A percentile compares a stretch with the other conserved stretches of the same genome.
Conservation (phyloP, 345 rosid species). For the Erodium maritimum region DNA sequence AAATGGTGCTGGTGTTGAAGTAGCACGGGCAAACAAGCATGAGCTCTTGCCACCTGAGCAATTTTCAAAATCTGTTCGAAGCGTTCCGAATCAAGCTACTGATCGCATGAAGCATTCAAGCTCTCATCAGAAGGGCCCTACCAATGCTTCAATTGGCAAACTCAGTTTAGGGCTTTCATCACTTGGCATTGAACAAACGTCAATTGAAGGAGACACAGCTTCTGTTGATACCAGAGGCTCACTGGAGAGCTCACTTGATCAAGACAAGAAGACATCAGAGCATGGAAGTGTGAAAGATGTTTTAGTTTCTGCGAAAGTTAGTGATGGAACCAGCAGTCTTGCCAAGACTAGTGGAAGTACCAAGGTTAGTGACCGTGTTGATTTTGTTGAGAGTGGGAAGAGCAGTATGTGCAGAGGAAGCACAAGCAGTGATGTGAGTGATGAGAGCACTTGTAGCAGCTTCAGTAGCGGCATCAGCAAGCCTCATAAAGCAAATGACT, state of each 20-base stretch:
- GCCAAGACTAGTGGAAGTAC: conserved; percentile 69
- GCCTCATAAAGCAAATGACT: conserved; percentile 81
- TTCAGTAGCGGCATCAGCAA: conserved; percentile 73
- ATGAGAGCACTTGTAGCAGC: conserved; percentile 88
- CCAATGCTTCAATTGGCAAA: conserved; percentile 8
- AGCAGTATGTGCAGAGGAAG: conserved; percentile 87
- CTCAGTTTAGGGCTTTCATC: conserved; percentile 28
- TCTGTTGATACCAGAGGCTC: conserved; percentile 34
- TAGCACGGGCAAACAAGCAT: not conserved
- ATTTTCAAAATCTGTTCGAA: not conserved
- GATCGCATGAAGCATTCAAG: not conserved
- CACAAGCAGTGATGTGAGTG: conserved; percentile 80
- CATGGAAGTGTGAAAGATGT: conserved; percentile 62
- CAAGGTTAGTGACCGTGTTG: conserved; percentile 66
- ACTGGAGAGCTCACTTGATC: conserved; percentile 34
- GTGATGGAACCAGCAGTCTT: conserved; percentile 64
- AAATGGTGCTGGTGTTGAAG: not conserved
- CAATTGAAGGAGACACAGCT: conserved; percentile 26
- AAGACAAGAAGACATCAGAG: conserved; percentile 55
- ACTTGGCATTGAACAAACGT: conserved; percentile 20
- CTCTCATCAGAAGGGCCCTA: not conserved
- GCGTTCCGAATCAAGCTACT: not conserved
- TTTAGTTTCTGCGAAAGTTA: conserved; percentile 65
- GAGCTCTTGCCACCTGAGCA: not conserved
- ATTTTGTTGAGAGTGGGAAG: conserved; percentile 74